A percentile compares a stretch with the other conserved stretches of the same genome.
Evolutionary conservation across 805 yeast genomes (phyloP).

Genomic region (Myxozyma sirexii): DNA sequence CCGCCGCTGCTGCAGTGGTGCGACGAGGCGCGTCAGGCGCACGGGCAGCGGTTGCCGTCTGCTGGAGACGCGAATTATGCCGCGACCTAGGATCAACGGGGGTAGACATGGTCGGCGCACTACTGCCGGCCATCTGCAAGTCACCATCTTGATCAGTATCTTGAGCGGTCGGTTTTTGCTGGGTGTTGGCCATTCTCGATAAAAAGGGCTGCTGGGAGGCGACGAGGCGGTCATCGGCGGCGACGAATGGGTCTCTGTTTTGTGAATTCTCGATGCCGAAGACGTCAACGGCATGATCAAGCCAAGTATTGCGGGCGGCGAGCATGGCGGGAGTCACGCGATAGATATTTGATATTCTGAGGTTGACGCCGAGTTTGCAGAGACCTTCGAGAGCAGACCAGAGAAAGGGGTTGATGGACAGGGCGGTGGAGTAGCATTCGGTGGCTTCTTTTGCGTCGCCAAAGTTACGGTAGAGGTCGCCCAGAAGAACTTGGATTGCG

Average conservation of each 20-base stretch:
- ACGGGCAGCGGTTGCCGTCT: neutral
- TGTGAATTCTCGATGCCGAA: conserved; percentile 23
- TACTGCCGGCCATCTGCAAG: conserved; percentile 1
- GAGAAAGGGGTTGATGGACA: conserved; percentile 73
- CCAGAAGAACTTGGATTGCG: conserved; percentile 67
- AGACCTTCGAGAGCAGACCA: conserved; percentile 86
- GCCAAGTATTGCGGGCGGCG: conserved; percentile 31
- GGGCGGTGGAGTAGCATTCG: conserved; percentile 66
- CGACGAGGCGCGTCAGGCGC: neutral
- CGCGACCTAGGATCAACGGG: conserved; percentile 1
- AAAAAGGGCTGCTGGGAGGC: conserved; percentile 5
- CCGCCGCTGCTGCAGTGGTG: neutral
- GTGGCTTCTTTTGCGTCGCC: conserved; percentile 70
- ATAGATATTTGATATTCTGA: conserved; percentile 54
- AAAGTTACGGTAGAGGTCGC: conserved; percentile 60
- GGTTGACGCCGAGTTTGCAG: conserved; percentile 62
- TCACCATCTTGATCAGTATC: conserved; percentile 9
- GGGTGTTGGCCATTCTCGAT: neutral
- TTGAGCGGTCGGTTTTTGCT: neutral
- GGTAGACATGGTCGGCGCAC: neutral
- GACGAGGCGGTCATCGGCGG: neutral
- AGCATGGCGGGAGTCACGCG: conserved; percentile 30
- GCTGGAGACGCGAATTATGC: too few species aligned
- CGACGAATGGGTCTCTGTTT: conserved; percentile 29
- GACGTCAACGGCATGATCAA: conserved; percentile 18